A percentile compares a stretch with the other conserved stretches of the same genome.
These are phyloP conservation scores for Aspergillus incahuasiensis DNA, from an alignment of 495 filamentous ascomycete genomes.

Conservation along the genomic window DNA sequence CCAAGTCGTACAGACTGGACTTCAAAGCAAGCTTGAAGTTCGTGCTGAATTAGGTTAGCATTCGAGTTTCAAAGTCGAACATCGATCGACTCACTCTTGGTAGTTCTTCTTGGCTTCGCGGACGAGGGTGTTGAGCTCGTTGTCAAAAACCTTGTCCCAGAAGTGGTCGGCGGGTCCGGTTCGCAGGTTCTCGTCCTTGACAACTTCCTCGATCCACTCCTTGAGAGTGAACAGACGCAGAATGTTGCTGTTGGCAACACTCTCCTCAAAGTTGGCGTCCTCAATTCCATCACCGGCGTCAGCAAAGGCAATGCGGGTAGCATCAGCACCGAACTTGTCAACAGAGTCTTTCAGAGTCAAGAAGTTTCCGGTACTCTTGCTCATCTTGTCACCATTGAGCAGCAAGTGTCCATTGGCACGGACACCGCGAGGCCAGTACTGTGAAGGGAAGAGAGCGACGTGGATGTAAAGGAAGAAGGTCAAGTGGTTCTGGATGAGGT, in stretches of 20 bases:
- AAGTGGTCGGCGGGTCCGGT: conserved; percentile 69
- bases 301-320: conserved; percentile 83
- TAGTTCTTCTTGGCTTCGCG: conserved; percentile 72
- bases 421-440: conserved; percentile 81
- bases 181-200: conserved; percentile 67
- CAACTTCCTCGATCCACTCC: conserved; percentile 86
- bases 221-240: conserved; percentile 78
- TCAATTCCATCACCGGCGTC: conserved; percentile 93
- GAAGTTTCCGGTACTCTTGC: conserved; percentile 93
- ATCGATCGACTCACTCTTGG: conserved; percentile 47
- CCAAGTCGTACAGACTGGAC: conserved; percentile 84
- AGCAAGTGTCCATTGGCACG: conserved; percentile 89
- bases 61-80: neutral
- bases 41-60: conserved; percentile 47
- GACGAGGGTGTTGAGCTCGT: conserved; percentile 85
- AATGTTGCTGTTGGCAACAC: conserved; percentile 86
- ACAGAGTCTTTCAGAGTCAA: conserved; percentile 82
- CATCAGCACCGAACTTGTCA: conserved; percentile 92
- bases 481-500: conserved; percentile 83
- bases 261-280: conserved; percentile 97
- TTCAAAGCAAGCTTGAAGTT: conserved; percentile 92
- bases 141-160: conserved; percentile 86
- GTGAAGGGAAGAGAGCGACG: conserved; percentile 75
- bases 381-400: conserved; percentile 96
- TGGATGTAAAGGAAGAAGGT: conserved; percentile 98